Evolutionary conservation across 371 early-diverging fungal genomes (phyloP), one percentile per base, ranked within the genome.

Genomic region (Mucor irregularis): DNA sequence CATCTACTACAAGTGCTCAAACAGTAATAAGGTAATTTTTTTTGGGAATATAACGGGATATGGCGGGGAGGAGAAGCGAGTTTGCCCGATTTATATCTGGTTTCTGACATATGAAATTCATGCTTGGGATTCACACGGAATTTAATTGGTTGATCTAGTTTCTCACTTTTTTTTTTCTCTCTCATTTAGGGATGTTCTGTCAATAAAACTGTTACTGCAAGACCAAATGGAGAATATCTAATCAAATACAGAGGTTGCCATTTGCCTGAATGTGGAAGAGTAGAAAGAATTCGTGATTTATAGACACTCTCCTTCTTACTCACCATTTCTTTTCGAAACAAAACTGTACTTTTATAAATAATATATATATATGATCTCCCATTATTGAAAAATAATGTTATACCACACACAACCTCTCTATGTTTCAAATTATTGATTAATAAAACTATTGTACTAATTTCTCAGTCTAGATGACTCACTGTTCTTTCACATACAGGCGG

Each of bases 151-250:
- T 31, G 22, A 25, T n/a, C n/a, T n/a, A n/a, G n/a, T 51, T 52
- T 17, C 25, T 35, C 17, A 40, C n/a, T 35, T 54, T 24, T 52
- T 49, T 24, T 10, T 33, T 48, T 22, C 29, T 22, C 55, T 19
- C n/a, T 39, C n/a, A n/a, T n/a, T 34, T 67, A 76, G 74, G 78
- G 78, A 21, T 77, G 78, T 39, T 64, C 74, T 46, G 85, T 85
- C n/a, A 85, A 85, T 54, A 85, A 83, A 50, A 85, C 86, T 1
- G 86, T 85, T 21, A 85, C 83, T 13, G 80, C 75, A 28, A 64
- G 74, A 49, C 78, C 76, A 16, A 78, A 75, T 47, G 84, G 84
- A 22, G 84, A 80, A 25, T 85, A 79, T 44, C 58, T 81, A 26
- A 83, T 83, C 43, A 85, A 83, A 51, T 83, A 82, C 57, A 74